A percentile compares a stretch with the other conserved stretches of the same genome.
Conservation (phyloP, 2,329 filamentous ascomycete genomes). For the Bipolaris sorokiniana region DNA sequence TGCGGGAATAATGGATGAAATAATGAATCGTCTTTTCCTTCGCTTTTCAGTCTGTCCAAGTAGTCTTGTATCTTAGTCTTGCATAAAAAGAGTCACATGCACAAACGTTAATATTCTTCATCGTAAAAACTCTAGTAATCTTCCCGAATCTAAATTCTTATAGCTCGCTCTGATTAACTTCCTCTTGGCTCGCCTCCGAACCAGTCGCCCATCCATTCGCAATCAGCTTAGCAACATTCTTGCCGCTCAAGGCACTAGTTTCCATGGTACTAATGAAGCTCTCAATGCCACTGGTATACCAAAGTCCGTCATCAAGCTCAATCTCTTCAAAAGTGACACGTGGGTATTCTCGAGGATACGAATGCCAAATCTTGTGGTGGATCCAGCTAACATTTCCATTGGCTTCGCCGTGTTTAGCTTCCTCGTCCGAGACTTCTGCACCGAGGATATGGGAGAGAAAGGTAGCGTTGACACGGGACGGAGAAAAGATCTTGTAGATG, state of each 20-base stretch:
- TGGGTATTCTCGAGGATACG: constrained; percentile 85
- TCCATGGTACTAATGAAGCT: constrained; percentile 98
- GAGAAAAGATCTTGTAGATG: constrained; percentile 72
- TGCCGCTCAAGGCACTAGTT: constrained; percentile 89
- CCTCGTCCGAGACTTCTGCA: constrained; percentile 35
- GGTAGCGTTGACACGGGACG: constrained; percentile 52
- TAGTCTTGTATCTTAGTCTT: not conserved
- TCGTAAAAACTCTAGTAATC: not conserved
- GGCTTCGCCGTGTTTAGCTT: constrained; percentile 41
- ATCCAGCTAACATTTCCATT: constrained; percentile 43
- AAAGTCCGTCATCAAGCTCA: constrained; percentile 68
- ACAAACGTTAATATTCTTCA: not conserved
- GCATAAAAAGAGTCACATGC: not conserved
- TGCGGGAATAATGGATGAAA: not conserved
- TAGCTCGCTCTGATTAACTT: constrained; percentile 4
- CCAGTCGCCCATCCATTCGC: constrained; percentile 62
- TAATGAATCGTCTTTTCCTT: not conserved
- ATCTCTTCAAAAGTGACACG: constrained; percentile 86
- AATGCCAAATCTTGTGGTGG: constrained; percentile 69
- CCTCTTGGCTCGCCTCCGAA: not conserved
- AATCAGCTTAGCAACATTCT: constrained; percentile 77
- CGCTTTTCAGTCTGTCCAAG: not conserved
- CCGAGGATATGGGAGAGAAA: constrained; percentile 60
- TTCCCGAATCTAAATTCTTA: not conserved
- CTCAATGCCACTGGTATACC: constrained; percentile 76